phyloP scores from a whole-genome alignment of 108 stramenopile genomes.

The Nitzschia inconspicua region DNA sequence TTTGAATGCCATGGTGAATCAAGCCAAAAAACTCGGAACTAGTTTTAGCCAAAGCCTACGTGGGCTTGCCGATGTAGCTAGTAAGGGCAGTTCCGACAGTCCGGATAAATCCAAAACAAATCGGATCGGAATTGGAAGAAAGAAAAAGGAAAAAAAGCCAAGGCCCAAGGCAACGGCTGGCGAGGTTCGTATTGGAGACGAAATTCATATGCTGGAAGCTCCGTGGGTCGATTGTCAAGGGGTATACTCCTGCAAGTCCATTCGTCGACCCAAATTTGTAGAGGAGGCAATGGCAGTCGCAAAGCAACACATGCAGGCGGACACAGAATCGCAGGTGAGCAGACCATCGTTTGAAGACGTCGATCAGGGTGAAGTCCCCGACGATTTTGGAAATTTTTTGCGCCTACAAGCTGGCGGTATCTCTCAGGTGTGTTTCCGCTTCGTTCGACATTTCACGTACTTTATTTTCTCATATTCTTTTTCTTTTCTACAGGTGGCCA shows the following conservation, averaged over 20 bases:
- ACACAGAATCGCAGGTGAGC: conserved; percentile 31
- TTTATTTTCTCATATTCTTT: not conserved
- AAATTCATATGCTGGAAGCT: conserved; percentile 77
- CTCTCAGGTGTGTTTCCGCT: conserved; percentile 26
- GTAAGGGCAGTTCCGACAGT: not conserved
- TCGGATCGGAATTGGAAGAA: not conserved
- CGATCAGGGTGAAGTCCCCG: conserved; percentile 33
- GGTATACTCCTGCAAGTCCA: conserved; percentile 82
- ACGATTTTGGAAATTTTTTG: conserved; percentile 30
- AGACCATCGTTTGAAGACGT: not conserved
- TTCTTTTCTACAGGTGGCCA: conserved; percentile 34
- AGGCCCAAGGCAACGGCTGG: conserved; percentile 5
- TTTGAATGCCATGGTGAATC: conserved; percentile 27
- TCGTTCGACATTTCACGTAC: not conserved
- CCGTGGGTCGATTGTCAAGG: conserved; percentile 84
- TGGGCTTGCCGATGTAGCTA: conserved; percentile 5
- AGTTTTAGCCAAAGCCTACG: conserved; percentile 17
- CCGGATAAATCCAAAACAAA: not conserved
- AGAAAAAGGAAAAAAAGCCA: conserved; percentile 5
- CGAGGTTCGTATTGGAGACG: conserved; percentile 74
- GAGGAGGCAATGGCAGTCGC: conserved; percentile 57
- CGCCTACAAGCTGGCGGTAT: conserved; percentile 30
- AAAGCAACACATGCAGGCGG: conserved; percentile 9
- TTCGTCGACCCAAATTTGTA: conserved; percentile 76
- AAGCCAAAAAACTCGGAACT: conserved; percentile 30